These are phyloP conservation scores for Francoa sonchifolia DNA, from an alignment of 441 rosid species.

Conservation along the genomic window DNA sequence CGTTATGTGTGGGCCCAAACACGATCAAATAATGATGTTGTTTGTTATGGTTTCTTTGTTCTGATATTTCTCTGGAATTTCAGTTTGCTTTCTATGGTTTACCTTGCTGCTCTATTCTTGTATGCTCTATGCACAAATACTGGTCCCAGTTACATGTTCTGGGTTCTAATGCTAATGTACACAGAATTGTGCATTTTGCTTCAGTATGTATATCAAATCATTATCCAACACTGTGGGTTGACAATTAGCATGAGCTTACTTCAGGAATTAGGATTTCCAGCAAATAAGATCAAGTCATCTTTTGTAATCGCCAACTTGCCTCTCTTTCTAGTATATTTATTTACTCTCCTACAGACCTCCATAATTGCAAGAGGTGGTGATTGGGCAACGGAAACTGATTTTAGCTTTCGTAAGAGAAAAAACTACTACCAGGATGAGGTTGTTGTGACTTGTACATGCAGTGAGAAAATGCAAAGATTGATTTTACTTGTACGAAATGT, in stretches of 20 bases:
- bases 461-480: slow-evolving; percentile 32
- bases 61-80: slow-evolving; percentile 89
- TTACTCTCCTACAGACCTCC: slow-evolving; percentile 90
- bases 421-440: slow-evolving; percentile 38
- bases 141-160: slow-evolving; percentile 83
- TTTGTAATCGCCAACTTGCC: slow-evolving; percentile 88
- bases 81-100: slow-evolving; percentile 91
- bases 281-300: slow-evolving; percentile 65
- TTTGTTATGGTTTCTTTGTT: slow-evolving; percentile 86
- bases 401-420: slow-evolving; percentile 34
- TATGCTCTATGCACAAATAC: slow-evolving; percentile 87
- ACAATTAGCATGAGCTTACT: slow-evolving; percentile 42
- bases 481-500: slow-evolving; percentile 30
- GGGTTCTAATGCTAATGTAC: slow-evolving; percentile 88
- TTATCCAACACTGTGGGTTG: slow-evolving; percentile 87
- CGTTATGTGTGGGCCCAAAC: slow-evolving; percentile 90
- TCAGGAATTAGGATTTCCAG: slow-evolving; percentile 77
- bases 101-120: slow-evolving; percentile 81
- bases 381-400: slow-evolving; percentile 59
- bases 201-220: slow-evolving; percentile 84
- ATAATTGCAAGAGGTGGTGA: slow-evolving; percentile 94
- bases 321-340: slow-evolving; percentile 80
- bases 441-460: slow-evolving; percentile 42
- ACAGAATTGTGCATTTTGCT: slow-evolving; percentile 78
- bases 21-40: slow-evolving; percentile 82